Conservation (phyloP, 768 basidiomycete species). For the Mycena olivaceomarginata region DNA sequence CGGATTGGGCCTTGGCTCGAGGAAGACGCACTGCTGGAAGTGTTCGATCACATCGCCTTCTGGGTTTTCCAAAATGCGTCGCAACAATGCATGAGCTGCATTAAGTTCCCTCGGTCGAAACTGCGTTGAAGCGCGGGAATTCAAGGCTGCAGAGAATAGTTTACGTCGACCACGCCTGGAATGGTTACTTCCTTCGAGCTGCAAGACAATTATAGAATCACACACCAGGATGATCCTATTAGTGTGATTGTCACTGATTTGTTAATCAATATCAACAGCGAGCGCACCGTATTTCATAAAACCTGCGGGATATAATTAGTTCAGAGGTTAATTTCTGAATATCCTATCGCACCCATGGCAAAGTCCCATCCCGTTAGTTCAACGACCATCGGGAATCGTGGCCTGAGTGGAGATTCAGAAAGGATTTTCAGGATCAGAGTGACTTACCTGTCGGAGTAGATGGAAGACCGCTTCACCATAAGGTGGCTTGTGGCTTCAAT, state of each 20-base stretch:
- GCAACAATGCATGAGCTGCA: slow-evolving; percentile 33
- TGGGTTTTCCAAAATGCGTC: slow-evolving; percentile 30
- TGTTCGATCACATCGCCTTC: slow-evolving; percentile 9
- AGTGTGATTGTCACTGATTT: neutral
- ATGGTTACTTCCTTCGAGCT: neutral
- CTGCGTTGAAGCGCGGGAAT: neutral
- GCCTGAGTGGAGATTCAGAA: too few relatives aligned
- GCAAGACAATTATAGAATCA: neutral
- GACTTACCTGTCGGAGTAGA: neutral
- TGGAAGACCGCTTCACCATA: neutral
- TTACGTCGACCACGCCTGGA: neutral
- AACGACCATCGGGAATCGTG: too few relatives aligned
- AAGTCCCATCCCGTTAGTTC: neutral
- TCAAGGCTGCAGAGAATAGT: neutral
- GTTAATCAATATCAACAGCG: neutral
- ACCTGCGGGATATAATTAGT: neutral
- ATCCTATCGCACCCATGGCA: neutral
- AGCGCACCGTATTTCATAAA: neutral
- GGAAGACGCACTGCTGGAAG: slow-evolving; percentile 4
- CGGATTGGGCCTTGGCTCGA: neutral
- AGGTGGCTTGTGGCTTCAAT: neutral
- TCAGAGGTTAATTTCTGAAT: neutral
- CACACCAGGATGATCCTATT: neutral
- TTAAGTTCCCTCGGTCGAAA: slow-evolving; percentile 24
- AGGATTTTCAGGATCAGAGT: neutral